Evolutionary conservation across 2,329 filamentous ascomycete species (phyloP).

Genomic region (Colletotrichum melonis): DNA sequence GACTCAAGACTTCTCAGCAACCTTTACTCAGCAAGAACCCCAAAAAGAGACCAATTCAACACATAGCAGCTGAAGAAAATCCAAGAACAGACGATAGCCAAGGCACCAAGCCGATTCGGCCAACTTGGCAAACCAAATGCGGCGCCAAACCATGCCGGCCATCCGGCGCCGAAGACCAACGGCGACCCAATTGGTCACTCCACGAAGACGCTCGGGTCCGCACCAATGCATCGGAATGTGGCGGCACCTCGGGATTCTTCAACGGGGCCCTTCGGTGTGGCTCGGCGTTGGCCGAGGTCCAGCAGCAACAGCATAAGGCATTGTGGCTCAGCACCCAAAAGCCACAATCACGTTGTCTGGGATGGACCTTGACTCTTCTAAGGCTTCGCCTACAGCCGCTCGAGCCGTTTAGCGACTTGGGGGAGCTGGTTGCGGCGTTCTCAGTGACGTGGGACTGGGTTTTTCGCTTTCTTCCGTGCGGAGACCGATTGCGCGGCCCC

Average conservation of each 20-base stretch:
- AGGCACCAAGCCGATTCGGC: conserved; percentile 5
- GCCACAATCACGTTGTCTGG: conserved; percentile 6
- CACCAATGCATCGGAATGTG: not conserved
- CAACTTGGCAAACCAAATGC: not conserved
- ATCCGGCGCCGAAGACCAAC: not conserved
- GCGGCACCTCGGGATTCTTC: not conserved
- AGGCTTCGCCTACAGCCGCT: not conserved
- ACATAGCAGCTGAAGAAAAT: not conserved
- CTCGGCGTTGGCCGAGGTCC: conserved; percentile 2
- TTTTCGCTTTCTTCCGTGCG: not conserved
- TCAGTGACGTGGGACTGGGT: conserved; percentile 28
- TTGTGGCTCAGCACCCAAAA: conserved; percentile 14
- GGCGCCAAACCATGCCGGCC: conserved; percentile 9
- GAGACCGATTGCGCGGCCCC: conserved; percentile 29
- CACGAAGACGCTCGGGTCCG: not conserved
- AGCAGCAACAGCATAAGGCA: not conserved
- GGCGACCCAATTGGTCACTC: conserved; percentile 8
- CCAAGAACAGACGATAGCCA: conserved; percentile 26
- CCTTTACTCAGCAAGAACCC: not conserved
- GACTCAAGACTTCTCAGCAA: not conserved
- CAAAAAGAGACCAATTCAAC: not conserved
- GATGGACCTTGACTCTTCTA: not conserved
- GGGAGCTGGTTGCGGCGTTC: not conserved
- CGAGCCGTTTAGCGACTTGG: conserved; percentile 9
- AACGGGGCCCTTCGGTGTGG: not conserved